Conservation (phyloP, 257 asterid species). For the Solanum rostratum region DNA sequence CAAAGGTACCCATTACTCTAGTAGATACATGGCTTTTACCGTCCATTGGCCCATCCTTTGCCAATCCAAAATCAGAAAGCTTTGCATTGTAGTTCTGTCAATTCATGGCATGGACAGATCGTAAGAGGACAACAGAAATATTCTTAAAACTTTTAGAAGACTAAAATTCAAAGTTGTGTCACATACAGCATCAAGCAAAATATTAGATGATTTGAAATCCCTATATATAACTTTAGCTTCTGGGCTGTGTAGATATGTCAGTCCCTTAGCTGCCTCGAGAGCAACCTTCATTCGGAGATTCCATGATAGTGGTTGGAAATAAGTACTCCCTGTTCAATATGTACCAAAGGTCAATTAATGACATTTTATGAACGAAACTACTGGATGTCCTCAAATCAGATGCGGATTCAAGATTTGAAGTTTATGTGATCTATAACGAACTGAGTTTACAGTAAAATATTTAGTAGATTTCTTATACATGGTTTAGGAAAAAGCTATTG, state of each 20-base stretch:
- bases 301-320: conserved; percentile 38
- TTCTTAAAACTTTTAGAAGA: not conserved
- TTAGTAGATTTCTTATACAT: not conserved
- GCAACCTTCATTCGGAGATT: conserved; percentile 33
- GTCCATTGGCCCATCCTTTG: conserved; percentile 35
- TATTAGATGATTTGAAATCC: conserved; percentile 33
- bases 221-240: conserved; percentile 39
- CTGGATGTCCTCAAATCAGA: not conserved
- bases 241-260: conserved; percentile 30
- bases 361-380: not conserved
- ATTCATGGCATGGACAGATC: not conserved
- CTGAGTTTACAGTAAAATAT: not conserved
- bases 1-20: conserved; percentile 37
- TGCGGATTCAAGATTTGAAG: not conserved
- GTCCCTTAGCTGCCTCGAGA: conserved; percentile 34
- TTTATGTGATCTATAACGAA: not conserved
- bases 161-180: not conserved
- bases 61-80: conserved; percentile 39
- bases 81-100: conserved; percentile 31
- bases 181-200: conserved; percentile 35
- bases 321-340: conserved; percentile 20
- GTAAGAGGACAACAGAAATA: not conserved
- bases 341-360: not conserved
- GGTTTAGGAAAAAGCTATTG: not conserved
- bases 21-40: conserved; percentile 36